Evolutionary conservation across 345 rosid genomes (phyloP).

Genomic region (Boechera retrofracta): DNA sequence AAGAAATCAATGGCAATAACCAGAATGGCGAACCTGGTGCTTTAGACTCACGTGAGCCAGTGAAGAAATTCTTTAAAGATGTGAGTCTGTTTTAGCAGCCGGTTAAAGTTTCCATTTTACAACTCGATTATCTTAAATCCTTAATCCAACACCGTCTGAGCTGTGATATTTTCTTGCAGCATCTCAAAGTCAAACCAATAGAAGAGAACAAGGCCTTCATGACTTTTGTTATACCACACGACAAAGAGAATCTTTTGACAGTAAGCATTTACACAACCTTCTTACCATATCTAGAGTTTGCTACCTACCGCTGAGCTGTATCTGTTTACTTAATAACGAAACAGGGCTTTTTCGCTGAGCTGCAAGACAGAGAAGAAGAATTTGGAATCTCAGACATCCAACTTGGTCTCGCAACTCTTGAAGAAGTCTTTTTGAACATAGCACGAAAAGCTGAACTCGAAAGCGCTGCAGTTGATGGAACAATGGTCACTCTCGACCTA

Average conservation of each 20-base stretch:
- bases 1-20: constrained; percentile 40
- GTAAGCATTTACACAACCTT: constrained; percentile 47
- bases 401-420: constrained; percentile 90
- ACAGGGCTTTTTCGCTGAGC: constrained; percentile 72
- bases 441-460: constrained; percentile 93
- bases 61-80: constrained; percentile 72
- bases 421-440: constrained; percentile 95
- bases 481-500: constrained; percentile 63
- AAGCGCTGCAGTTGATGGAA: constrained; percentile 80
- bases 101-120: background rate
- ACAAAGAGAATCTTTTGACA: constrained; percentile 66
- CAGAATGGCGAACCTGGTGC: constrained; percentile 43
- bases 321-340: constrained; percentile 12
- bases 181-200: constrained; percentile 62
- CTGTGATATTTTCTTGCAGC: constrained; percentile 49
- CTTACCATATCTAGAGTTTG: background rate
- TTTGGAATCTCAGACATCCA: constrained; percentile 84
- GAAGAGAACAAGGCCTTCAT: constrained; percentile 76
- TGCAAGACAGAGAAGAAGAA: constrained; percentile 66
- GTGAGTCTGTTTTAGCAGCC: constrained; percentile 51
- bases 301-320: background rate
- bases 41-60: constrained; percentile 52
- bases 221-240: constrained; percentile 87
- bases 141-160: background rate
- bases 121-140: background rate